Evolutionary conservation across 768 basidiomycete genomes (phyloP).

Genomic region (Boletus rubescentipes): DNA sequence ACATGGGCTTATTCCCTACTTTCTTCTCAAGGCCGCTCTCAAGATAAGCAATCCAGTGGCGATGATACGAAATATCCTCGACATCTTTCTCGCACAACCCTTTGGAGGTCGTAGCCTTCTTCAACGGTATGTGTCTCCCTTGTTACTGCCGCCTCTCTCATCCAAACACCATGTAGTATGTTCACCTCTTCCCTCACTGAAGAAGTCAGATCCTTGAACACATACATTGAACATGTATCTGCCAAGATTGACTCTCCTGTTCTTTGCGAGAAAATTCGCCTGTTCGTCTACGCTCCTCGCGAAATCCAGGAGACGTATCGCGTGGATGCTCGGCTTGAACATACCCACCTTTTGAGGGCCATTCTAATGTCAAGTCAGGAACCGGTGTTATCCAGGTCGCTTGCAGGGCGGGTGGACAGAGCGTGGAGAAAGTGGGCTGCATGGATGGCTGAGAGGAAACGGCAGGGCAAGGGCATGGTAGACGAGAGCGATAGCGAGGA

Average conservation of each 20-base stretch:
- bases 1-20: conserved; percentile 97
- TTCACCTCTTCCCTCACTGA: conserved; percentile 91
- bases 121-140: conserved; percentile 59
- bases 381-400: conserved; percentile 71
- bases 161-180: conserved; percentile 57
- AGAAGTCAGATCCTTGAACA: conserved; percentile 81
- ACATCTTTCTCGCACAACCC: conserved; percentile 94
- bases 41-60: conserved; percentile 93
- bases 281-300: conserved; percentile 82
- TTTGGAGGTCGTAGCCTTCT: conserved; percentile 92
- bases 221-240: conserved; percentile 84
- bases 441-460: conserved; percentile 65
- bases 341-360: conserved; percentile 72
- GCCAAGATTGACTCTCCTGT: conserved; percentile 87
- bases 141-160: conserved; percentile 1
- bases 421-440: conserved; percentile 74
- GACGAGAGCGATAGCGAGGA: conserved; percentile 81
- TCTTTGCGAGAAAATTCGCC: conserved; percentile 83
- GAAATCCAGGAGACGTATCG: conserved; percentile 87
- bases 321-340: conserved; percentile 71
- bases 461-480: conserved; percentile 33
- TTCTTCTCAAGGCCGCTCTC: conserved; percentile 89
- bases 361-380: conserved; percentile 78
- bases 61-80: conserved; percentile 92
- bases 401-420: conserved; percentile 77